Conservation (phyloP, 768 basidiomycete genomes). For the Naematelia aurantialba region DNA sequence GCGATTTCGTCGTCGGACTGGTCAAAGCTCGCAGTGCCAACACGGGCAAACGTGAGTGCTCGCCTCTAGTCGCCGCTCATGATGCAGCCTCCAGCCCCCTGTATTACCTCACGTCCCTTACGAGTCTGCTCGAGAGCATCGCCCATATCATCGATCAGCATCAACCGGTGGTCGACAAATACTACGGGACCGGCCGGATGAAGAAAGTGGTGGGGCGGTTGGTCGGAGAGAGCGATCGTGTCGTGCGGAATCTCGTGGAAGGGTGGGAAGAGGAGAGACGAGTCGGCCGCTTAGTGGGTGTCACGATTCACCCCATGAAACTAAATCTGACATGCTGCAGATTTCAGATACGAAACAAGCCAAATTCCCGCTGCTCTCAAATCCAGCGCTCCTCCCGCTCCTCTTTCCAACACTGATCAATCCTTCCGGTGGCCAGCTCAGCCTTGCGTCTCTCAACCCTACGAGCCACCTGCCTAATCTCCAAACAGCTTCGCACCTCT, state of each 20-base stretch:
- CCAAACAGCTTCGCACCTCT: constrained; percentile 36
- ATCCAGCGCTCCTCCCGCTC: constrained; percentile 37
- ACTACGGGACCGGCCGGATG: constrained; percentile 91
- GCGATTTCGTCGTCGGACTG: constrained; percentile 84
- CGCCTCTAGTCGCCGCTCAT: constrained; percentile 16
- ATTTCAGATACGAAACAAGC: constrained; percentile 51
- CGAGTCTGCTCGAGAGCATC: constrained; percentile 88
- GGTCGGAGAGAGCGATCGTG: constrained; percentile 79
- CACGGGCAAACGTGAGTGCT: constrained; percentile 70
- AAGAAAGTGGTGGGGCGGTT: constrained; percentile 65
- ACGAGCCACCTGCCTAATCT: constrained; percentile 40
- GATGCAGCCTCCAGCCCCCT: constrained; percentile 77
- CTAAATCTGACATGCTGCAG: constrained; percentile 19
- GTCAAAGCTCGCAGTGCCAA: constrained; percentile 73
- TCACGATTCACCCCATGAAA: too few relatives aligned
- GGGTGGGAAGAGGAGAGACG: constrained; percentile 89
- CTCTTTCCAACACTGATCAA: constrained; percentile 34
- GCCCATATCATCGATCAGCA: constrained; percentile 97
- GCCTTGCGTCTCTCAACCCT: constrained; percentile 32
- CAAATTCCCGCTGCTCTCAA: constrained; percentile 37
- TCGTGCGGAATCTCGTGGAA: constrained; percentile 68
- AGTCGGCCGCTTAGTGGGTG: constrained; percentile 59
- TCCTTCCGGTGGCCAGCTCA: constrained; percentile 24
- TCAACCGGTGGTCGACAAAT: constrained; percentile 95
- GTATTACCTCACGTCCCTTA: constrained; percentile 84